phyloP scores from a whole-genome alignment of 176 grass and related monocot genomes.

The Oryza coarctata region DNA sequence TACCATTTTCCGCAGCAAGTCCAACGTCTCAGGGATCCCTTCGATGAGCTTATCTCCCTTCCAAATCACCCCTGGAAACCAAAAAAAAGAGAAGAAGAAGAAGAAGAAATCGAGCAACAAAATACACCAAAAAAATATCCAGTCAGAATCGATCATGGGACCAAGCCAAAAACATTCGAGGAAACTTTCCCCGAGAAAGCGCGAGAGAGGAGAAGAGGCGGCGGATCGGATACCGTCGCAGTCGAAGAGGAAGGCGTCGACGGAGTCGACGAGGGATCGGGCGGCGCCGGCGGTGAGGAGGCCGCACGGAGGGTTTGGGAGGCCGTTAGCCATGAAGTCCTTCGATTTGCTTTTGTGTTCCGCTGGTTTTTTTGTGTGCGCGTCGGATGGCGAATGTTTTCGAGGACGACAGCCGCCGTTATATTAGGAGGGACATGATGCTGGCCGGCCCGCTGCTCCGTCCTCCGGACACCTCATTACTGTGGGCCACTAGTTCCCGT shows the following conservation, averaged over 20 bases:
- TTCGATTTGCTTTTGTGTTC: background rate
- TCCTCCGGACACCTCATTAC: too few relatives aligned
- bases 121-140: background rate
- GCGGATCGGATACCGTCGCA: conserved; percentile 61
- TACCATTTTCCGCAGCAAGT: conserved; percentile 71
- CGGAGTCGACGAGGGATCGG: conserved; percentile 63
- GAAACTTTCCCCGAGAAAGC: background rate
- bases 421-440: too few relatives aligned
- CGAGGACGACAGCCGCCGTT: too few relatives aligned
- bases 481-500: too few relatives aligned
- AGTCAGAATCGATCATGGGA: background rate
- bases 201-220: background rate
- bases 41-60: conserved; percentile 88
- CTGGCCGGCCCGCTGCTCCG: too few relatives aligned
- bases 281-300: conserved; percentile 56
- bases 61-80: conserved; percentile 78
- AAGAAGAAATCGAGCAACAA: conserved; percentile 16
- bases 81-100: background rate
- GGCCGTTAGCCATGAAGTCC: conserved; percentile 31
- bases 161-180: background rate
- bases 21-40: conserved; percentile 66
- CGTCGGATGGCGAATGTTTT: too few relatives aligned
- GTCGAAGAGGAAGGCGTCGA: conserved; percentile 92
- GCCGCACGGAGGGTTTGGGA: background rate
- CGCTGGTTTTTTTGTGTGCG: background rate